Evolutionary conservation across 1,284 basidiomycete species (phyloP).

Genomic region (Leccinum pachyderme): DNA sequence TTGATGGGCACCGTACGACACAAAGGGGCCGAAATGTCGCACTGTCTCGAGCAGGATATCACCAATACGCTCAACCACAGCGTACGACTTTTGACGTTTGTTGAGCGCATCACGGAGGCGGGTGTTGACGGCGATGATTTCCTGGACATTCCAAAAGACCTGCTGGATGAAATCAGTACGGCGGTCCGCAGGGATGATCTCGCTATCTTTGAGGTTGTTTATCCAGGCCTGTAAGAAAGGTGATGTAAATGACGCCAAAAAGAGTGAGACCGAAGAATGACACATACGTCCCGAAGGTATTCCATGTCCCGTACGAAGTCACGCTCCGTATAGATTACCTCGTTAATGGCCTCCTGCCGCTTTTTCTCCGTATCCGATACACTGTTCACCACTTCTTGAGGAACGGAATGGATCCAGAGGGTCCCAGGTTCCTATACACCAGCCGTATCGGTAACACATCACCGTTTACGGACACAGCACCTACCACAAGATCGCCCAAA

Average conservation of each 20-base stretch:
- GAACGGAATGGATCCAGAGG: constrained; percentile 97
- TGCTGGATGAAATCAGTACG: constrained; percentile 89
- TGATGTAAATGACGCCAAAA: neutral
- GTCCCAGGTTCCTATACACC: constrained; percentile 75
- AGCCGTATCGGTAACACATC: constrained; percentile 9
- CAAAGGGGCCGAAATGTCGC: constrained; percentile 89
- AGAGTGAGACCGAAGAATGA: constrained; percentile 4
- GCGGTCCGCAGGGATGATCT: constrained; percentile 76
- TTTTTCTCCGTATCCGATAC: constrained; percentile 93
- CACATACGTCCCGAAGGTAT: constrained; percentile 89
- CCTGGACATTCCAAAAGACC: constrained; percentile 98
- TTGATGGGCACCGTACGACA: constrained; percentile 95
- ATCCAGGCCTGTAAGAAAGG: constrained; percentile 75
- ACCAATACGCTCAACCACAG: constrained; percentile 89
- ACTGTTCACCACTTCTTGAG: constrained; percentile 90
- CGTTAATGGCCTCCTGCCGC: constrained; percentile 98
- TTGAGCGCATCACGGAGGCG: constrained; percentile 90
- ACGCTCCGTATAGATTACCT: constrained; percentile 97
- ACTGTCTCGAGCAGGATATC: constrained; percentile 91
- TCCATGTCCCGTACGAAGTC: constrained; percentile 99
- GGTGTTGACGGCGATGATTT: constrained; percentile 91
- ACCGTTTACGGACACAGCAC: constrained; percentile 21
- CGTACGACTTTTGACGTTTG: constrained; percentile 93
- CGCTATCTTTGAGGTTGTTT: constrained; percentile 74
- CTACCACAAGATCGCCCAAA: constrained; percentile 75